Evolutionary conservation across 805 yeast genomes (phyloP).

Genomic region (Komagataella populi): DNA sequence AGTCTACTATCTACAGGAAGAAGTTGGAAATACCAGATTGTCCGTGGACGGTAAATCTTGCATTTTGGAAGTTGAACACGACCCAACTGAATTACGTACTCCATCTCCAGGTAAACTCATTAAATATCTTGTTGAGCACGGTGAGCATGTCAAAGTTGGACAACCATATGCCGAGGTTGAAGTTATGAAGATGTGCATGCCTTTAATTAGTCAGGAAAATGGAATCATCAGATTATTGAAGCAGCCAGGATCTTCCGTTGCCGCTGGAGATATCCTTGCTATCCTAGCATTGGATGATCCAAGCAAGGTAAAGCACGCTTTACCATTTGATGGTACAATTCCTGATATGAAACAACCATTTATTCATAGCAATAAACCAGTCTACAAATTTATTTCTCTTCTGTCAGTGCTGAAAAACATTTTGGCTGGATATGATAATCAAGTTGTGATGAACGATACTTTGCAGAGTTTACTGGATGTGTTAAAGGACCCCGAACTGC

Average conservation of each 20-base stretch:
- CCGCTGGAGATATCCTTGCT: conserved; percentile 95
- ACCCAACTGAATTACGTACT: conserved; percentile 96
- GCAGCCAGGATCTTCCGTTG: conserved; percentile 96
- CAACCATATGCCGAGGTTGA: conserved; percentile 97
- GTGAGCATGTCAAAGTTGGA: conserved; percentile 85
- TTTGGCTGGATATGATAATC: conserved; percentile 87
- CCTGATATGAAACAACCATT: conserved; percentile 81
- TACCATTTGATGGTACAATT: conserved; percentile 87
- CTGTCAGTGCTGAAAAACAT: conserved; percentile 60
- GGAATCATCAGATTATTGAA: conserved; percentile 88
- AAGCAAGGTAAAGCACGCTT: conserved; percentile 91
- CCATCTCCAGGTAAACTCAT: conserved; percentile 99
- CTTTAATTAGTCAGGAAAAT: conserved; percentile 83
- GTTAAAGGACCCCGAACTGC: conserved; percentile 69
- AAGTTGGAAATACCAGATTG: conserved; percentile 86
- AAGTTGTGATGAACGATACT: conserved; percentile 81
- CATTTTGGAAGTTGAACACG: conserved; percentile 86
- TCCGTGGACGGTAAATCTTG: conserved; percentile 95
- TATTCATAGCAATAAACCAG: conserved; percentile 73
- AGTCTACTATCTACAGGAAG: conserved; percentile 89
- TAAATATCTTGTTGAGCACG: conserved; percentile 84
- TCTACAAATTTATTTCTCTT: conserved; percentile 52
- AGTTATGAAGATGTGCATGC: conserved; percentile 99
- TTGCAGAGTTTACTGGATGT: conserved; percentile 60
- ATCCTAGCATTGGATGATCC: conserved; percentile 93